Evolutionary conservation across 768 basidiomycete species (phyloP).

Genomic region (Auricularia sp.): DNA sequence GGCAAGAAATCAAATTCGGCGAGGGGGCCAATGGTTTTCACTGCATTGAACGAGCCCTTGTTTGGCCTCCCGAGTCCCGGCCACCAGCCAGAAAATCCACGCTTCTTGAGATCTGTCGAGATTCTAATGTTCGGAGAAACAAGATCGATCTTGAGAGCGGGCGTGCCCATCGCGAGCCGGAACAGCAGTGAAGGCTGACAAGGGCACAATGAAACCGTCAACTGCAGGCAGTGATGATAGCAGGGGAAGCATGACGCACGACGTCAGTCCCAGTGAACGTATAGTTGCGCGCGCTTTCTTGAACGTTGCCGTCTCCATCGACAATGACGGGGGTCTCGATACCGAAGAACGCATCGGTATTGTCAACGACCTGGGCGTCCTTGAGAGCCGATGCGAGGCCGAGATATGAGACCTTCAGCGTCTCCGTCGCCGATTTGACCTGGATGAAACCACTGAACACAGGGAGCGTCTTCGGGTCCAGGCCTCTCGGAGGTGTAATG

Average conservation of each 20-base stretch:
- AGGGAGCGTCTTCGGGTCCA: constrained; percentile 37
- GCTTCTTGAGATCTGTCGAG: neutral
- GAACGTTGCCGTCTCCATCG: constrained; percentile 31
- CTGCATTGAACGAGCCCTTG: no score
- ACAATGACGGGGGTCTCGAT: constrained; percentile 33
- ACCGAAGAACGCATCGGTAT: constrained; percentile 39
- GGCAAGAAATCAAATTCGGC: neutral
- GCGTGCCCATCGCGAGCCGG: constrained; percentile 10
- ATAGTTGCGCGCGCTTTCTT: constrained; percentile 33
- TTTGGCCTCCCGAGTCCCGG: neutral
- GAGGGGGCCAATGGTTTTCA: neutral
- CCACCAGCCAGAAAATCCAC: neutral
- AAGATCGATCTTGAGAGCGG: constrained; percentile 4
- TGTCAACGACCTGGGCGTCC: constrained; percentile 42
- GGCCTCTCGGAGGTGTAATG: constrained; percentile 38
- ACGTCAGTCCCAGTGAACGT: constrained; percentile 33
- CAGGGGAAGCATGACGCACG: neutral
- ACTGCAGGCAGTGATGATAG: neutral
- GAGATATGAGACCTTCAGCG: constrained; percentile 36
- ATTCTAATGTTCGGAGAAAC: neutral
- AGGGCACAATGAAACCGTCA: no score
- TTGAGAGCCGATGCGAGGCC: constrained; percentile 35
- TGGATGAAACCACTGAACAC: constrained; percentile 52
- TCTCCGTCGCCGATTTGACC: constrained; percentile 20
- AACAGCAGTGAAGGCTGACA: constrained; percentile 17